These are phyloP conservation scores for Claviceps digitariae DNA, from an alignment of 2,329 filamentous ascomycete species.

Conservation along the genomic window DNA sequence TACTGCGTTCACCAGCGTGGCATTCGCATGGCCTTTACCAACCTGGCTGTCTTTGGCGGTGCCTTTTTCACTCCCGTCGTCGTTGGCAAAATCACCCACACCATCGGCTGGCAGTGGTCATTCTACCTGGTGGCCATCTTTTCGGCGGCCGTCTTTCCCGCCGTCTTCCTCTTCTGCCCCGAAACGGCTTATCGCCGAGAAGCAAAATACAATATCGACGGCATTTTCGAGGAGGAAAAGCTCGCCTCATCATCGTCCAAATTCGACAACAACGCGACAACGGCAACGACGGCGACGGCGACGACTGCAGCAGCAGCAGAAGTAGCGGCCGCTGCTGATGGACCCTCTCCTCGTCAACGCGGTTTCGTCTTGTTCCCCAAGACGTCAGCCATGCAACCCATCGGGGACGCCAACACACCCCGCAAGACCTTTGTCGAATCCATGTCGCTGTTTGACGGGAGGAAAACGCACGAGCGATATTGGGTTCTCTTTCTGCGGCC, in stretches of 20 bases:
- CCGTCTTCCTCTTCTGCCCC: constrained; percentile 66
- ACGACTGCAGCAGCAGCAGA: not conserved
- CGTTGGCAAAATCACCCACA: constrained; percentile 69
- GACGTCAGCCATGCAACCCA: constrained; percentile 20
- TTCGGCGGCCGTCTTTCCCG: constrained; percentile 52
- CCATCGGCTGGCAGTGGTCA: constrained; percentile 71
- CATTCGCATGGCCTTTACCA: constrained; percentile 69
- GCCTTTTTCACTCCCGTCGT: constrained; percentile 68
- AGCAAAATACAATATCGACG: constrained; percentile 44
- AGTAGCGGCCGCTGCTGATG: not conserved
- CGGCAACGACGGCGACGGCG: not conserved
- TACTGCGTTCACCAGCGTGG: constrained; percentile 81
- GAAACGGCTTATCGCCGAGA: constrained; percentile 70
- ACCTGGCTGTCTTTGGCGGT: constrained; percentile 43
- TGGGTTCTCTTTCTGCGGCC: constrained; percentile 54
- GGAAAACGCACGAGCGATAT: constrained; percentile 68
- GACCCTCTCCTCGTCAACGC: not conserved
- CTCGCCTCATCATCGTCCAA: constrained; percentile 2
- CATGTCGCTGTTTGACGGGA: constrained; percentile 62
- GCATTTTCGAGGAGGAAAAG: constrained; percentile 19
- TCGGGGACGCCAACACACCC: constrained; percentile 23
- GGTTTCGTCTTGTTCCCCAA: constrained; percentile 20
- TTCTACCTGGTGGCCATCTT: constrained; percentile 88
- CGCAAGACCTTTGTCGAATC: constrained; percentile 47
- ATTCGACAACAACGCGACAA: not conserved